Conservation (phyloP, 257 asterid genomes). For the Craterostigma plantagineum region DNA sequence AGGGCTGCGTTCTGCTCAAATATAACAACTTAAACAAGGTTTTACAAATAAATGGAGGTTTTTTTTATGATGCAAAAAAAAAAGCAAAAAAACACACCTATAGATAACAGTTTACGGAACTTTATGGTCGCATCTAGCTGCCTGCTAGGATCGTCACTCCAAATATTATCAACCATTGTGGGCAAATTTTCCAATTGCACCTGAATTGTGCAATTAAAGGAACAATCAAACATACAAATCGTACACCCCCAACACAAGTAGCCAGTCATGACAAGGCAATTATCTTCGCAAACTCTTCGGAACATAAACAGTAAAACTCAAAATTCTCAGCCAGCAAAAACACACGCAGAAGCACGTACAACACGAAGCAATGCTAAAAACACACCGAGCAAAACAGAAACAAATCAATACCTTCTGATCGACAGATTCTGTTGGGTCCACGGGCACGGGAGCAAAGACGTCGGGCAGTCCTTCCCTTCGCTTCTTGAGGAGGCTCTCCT, state of each 20-base stretch:
- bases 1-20: constrained; percentile 52
- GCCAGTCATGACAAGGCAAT: background rate
- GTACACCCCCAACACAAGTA: no score
- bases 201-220: no score
- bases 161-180: constrained; percentile 51
- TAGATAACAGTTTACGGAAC: constrained; percentile 61
- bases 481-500: constrained; percentile 77
- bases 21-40: background rate
- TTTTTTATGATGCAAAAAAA: no score
- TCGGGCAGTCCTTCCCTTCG: constrained; percentile 72
- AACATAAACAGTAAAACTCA: no score
- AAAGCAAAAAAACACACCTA: constrained; percentile 23
- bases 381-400: no score
- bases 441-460: no score
- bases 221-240: background rate
- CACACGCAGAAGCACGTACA: no score
- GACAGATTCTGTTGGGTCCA: constrained; percentile 35
- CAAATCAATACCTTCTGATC: constrained; percentile 49
- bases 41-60: background rate
- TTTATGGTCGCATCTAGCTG: constrained; percentile 68
- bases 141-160: constrained; percentile 31
- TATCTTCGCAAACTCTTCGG: no score
- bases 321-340: no score
- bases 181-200: constrained; percentile 74
- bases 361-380: no score